Conservation (phyloP, 345 rosid species). For the Salix exigua region DNA sequence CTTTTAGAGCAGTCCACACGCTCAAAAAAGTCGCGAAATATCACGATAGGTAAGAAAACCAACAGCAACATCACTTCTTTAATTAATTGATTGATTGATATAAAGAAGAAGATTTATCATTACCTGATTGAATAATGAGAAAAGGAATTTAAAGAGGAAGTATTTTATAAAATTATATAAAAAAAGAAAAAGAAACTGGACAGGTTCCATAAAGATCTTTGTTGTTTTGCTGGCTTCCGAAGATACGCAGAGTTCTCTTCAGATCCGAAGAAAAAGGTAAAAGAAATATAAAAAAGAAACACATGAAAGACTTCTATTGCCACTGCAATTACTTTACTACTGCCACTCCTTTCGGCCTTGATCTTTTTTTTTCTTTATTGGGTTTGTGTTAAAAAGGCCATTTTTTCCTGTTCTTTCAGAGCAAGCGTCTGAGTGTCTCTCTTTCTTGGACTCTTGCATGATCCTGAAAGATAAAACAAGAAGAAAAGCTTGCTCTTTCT, state of each 20-base stretch:
- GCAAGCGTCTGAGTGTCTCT: slow-evolving; percentile 13
- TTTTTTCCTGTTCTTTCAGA: slow-evolving; percentile 20
- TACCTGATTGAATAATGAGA: slow-evolving; percentile 3
- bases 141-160: slow-evolving; percentile 24
- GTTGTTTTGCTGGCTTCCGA: slow-evolving; percentile 58
- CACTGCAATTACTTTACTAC: slow-evolving; percentile 8
- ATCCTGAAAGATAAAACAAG: slow-evolving; percentile 30
- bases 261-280: slow-evolving; percentile 67
- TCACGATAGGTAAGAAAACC: background rate
- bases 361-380: slow-evolving; percentile 5
- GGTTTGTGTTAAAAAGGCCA: background rate
- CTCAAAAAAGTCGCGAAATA: background rate
- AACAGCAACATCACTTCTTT: background rate
- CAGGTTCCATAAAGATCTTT: slow-evolving; percentile 50
- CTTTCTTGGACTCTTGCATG: slow-evolving; percentile 46
- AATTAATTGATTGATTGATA: background rate
- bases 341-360: background rate
- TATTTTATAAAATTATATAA: slow-evolving; percentile 27
- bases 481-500: slow-evolving; percentile 5
- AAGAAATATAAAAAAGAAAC: slow-evolving; percentile 4
- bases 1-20: slow-evolving; percentile 12
- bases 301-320: background rate
- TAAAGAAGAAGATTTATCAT: background rate
- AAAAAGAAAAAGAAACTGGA: slow-evolving; percentile 13
- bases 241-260: slow-evolving; percentile 38